Conservation (phyloP, 306 rosid species). For the Hippophae rhamnoides region DNA sequence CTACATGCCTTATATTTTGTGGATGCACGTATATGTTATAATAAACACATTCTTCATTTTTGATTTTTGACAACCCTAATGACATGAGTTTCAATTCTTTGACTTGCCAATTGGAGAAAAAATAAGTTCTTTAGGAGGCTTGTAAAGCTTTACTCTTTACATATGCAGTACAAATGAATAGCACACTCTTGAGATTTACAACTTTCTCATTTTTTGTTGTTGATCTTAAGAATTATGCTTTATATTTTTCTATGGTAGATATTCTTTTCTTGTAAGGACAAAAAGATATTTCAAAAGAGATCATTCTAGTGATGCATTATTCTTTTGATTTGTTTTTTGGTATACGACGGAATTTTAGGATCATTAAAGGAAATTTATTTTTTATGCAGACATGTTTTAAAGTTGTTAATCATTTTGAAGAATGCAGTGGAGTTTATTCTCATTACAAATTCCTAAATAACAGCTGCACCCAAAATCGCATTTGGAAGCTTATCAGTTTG, state of each 20-base stretch:
- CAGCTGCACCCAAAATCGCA: slow-evolving; percentile 83
- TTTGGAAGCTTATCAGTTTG: slow-evolving; percentile 85
- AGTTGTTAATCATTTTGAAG: not conserved
- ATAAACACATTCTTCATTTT: not conserved
- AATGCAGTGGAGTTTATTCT: slow-evolving; percentile 8
- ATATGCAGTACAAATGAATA: no score
- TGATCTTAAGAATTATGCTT: not conserved
- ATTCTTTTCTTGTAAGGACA: slow-evolving; percentile 54
- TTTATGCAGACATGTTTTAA: not conserved
- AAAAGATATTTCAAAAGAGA: slow-evolving; percentile 67
- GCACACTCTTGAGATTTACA: no score
- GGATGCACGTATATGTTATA: no score
- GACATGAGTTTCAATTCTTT: slow-evolving; percentile 1
- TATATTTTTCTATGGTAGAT: slow-evolving; percentile 18
- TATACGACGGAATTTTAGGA: no score
- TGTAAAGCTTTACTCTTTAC: no score
- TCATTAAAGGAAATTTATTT: slow-evolving; percentile 8
- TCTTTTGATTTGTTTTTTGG: no score
- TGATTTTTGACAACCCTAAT: not conserved
- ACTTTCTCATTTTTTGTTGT: slow-evolving; percentile 14
- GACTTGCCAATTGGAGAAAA: not conserved
- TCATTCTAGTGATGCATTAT: slow-evolving; percentile 49
- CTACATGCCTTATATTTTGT: not conserved
- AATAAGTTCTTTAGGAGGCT: no score
- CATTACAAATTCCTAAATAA: slow-evolving; percentile 22